Percentiles rank a stretch among this genome's conserved stretches.
Conservation (phyloP, 2,329 filamentous ascomycete genomes). For the Talaromyces rugulosus region DNA sequence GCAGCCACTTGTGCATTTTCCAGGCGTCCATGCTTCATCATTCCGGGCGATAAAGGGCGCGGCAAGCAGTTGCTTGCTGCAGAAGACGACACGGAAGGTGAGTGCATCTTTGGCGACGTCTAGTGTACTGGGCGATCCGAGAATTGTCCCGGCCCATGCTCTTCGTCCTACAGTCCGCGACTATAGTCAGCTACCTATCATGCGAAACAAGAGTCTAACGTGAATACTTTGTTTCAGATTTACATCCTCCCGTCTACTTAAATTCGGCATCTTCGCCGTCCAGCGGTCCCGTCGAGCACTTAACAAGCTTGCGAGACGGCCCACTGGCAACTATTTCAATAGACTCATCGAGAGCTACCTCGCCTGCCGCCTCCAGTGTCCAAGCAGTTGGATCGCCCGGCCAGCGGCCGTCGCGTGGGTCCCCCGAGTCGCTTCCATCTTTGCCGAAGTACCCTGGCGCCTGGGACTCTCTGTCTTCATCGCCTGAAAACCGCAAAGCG, state of each 20-base stretch:
- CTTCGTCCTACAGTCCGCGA: not conserved
- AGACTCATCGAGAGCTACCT: conserved; percentile 29
- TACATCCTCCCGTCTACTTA: conserved; percentile 33
- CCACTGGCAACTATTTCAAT: conserved; percentile 25
- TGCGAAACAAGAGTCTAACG: not conserved
- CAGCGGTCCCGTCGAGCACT: conserved; percentile 23
- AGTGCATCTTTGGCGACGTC: conserved; percentile 15
- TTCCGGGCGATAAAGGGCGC: conserved; percentile 42
- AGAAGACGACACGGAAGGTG: conserved; percentile 45
- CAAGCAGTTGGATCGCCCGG: conserved; percentile 32
- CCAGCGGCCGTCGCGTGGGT: conserved; percentile 20
- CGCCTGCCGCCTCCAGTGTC: conserved; percentile 34
- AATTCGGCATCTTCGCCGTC: conserved; percentile 30
- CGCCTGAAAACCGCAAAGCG: conserved; percentile 38
- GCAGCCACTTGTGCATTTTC: conserved; percentile 13
- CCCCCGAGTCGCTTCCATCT: conserved; percentile 27
- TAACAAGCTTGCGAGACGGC: conserved; percentile 26
- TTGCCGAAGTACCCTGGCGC: conserved; percentile 28
- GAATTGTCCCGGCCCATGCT: not conserved
- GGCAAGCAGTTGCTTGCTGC: conserved; percentile 47
- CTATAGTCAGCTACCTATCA: not conserved
- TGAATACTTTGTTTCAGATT: conserved; percentile 26
- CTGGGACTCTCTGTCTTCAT: conserved; percentile 35
- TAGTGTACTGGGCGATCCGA: not conserved
- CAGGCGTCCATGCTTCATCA: conserved; percentile 44